Percentiles rank a stretch among this genome's conserved stretches.
These are phyloP conservation scores for Penicillium waksmanii DNA, from an alignment of 495 filamentous ascomycete species.

Conservation along the genomic window DNA sequence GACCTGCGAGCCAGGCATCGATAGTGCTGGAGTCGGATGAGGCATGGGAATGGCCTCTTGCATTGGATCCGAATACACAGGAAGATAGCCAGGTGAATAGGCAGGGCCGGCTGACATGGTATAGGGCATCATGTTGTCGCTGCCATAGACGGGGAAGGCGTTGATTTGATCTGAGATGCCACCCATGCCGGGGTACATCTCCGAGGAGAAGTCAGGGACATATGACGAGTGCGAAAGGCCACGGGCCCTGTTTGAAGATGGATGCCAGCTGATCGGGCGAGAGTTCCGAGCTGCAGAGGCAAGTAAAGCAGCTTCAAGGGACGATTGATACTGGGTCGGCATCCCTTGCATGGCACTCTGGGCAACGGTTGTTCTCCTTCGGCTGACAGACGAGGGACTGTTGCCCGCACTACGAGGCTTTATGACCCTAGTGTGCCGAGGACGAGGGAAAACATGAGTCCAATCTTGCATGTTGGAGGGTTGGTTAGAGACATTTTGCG, in stretches of 20 bases:
- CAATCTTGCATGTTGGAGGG: conserved; percentile 36
- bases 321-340: conserved; percentile 30
- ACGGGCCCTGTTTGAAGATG: conserved; percentile 45
- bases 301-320: conserved; percentile 41
- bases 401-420: conserved; percentile 73
- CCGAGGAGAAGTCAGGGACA: conserved; percentile 22
- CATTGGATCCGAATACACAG: conserved; percentile 32
- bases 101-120: conserved; percentile 31
- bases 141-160: conserved; percentile 24
- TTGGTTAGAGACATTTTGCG: conserved; percentile 27
- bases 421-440: conserved; percentile 55
- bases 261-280: conserved; percentile 75
- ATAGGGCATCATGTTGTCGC: conserved; percentile 34
- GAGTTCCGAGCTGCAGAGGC: conserved; percentile 41
- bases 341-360: conserved; percentile 43
- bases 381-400: conserved; percentile 63
- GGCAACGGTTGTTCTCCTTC: conserved; percentile 59
- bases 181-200: conserved; percentile 34
- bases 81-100: conserved; percentile 37
- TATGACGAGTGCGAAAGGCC: conserved; percentile 39
- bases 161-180: conserved; percentile 32
- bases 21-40: conserved; percentile 41
- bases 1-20: conserved; percentile 48
- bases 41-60: conserved; percentile 43
- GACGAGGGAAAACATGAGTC: conserved; percentile 38